A percentile compares a stretch with the other conserved stretches of the same genome.
These are phyloP conservation scores for Trametes villosa DNA, from an alignment of 768 basidiomycete genomes.

Conservation along the genomic window DNA sequence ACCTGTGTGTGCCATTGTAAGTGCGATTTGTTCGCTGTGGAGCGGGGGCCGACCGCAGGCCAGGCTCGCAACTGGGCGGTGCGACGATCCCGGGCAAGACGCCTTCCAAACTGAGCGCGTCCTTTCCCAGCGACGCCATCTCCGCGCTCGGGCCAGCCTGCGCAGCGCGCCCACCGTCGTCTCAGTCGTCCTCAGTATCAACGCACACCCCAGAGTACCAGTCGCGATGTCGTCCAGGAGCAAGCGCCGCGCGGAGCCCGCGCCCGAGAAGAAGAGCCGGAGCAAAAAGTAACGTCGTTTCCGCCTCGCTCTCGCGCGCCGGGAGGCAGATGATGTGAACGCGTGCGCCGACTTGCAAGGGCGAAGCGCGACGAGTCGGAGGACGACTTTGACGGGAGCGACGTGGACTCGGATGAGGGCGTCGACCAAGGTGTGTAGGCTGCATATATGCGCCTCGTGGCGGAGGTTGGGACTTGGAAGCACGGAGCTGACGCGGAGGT, in stretches of 20 bases:
- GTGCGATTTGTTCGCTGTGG: not conserved
- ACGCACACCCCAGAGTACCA: not conserved
- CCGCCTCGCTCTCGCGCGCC: conserved; percentile 1
- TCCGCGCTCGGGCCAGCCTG: not conserved
- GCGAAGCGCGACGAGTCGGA: conserved; percentile 33
- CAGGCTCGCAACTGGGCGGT: not conserved
- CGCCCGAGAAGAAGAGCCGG: conserved; percentile 35
- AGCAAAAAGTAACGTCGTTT: conserved; percentile 38
- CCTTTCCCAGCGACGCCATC: conserved; percentile 13
- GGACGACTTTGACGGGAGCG: conserved; percentile 32
- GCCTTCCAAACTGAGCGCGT: not conserved
- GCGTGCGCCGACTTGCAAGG: conserved; percentile 23
- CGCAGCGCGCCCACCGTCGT: not conserved
- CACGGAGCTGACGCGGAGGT: not conserved
- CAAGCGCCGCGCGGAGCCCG: conserved; percentile 39
- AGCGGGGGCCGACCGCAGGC: not conserved
- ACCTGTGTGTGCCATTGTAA: conserved; percentile 2
- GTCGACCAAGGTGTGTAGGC: conserved; percentile 37
- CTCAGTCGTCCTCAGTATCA: not conserved
- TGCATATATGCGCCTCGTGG: not conserved
- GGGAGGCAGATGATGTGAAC: not conserved
- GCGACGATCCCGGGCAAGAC: conserved; percentile 11
- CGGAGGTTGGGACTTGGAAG: not conserved
- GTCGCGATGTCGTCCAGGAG: conserved; percentile 32
- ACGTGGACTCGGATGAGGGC: conserved; percentile 27